These are phyloP conservation scores for Moesziomyces globuligerus DNA, from an alignment of 1,284 basidiomycete species.

Conservation along the genomic window DNA sequence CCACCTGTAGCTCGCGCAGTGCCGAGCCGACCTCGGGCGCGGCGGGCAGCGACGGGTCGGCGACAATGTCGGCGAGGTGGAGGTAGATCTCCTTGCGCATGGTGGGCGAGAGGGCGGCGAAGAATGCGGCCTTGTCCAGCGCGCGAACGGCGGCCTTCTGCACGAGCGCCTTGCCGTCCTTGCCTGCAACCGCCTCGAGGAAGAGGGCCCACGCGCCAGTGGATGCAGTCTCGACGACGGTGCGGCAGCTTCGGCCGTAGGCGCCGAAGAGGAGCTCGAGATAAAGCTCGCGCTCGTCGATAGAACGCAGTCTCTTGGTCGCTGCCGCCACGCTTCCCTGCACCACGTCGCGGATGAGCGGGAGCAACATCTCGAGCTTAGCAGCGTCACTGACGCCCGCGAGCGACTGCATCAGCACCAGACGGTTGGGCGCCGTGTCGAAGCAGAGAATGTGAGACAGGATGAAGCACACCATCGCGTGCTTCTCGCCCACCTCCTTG, in stretches of 20 bases:
- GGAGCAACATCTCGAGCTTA: conserved; percentile 76
- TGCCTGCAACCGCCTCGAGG: conserved; percentile 26
- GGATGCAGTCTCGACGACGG: conserved; percentile 72
- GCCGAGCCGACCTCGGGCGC: conserved; percentile 39
- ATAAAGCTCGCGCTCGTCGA: conserved; percentile 65
- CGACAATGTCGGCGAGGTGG: conserved; percentile 67
- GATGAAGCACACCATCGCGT: conserved; percentile 80
- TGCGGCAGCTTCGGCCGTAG: conserved; percentile 71
- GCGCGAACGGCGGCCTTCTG: conserved; percentile 58
- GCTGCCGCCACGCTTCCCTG: conserved; percentile 6
- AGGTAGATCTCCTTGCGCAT: conserved; percentile 73
- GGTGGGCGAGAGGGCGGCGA: conserved; percentile 71
- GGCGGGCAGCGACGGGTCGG: conserved; percentile 38
- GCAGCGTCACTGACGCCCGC: conserved; percentile 74
- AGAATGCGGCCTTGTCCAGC: conserved; percentile 72
- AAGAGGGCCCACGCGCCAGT: conserved; percentile 40
- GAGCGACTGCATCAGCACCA: conserved; percentile 74
- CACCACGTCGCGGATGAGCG: conserved; percentile 72
- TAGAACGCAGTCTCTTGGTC: conserved; percentile 15
- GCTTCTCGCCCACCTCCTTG: conserved; percentile 75
- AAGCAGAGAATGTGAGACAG: conserved; percentile 82
- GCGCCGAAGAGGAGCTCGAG: conserved; percentile 72
- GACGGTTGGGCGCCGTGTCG: conserved; percentile 71
- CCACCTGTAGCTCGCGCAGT: conserved; percentile 50
- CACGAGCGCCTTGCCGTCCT: conserved; percentile 24